Conservation (phyloP, 2,329 filamentous ascomycete genomes). For the Sarocladium brachiariae region DNA sequence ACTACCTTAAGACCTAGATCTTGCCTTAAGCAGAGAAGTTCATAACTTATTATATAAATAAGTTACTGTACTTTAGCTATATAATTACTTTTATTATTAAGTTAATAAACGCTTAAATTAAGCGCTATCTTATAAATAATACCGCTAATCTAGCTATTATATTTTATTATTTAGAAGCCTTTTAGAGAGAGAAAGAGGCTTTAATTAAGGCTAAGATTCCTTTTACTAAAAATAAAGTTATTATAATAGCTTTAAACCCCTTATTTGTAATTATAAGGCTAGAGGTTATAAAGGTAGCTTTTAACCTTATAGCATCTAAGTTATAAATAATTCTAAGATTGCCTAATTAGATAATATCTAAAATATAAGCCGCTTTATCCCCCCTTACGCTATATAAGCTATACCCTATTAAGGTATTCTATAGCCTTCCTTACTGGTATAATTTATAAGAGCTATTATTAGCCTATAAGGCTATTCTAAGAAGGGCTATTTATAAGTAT, state of each 20-base stretch:
- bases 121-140: background rate
- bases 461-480: background rate
- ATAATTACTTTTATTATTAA: slow-evolving; percentile 8
- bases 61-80: slow-evolving; percentile 1
- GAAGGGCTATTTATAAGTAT: slow-evolving; percentile 2
- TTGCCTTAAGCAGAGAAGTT: background rate
- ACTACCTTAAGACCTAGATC: background rate
- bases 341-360: background rate
- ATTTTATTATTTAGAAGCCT: background rate
- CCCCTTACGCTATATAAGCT: background rate
- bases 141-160: background rate
- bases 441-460: background rate
- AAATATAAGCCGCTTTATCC: background rate
- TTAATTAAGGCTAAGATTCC: background rate
- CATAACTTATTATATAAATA: background rate
- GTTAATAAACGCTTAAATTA: background rate
- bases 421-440: background rate
- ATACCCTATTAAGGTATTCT: background rate
- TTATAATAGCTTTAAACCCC: background rate
- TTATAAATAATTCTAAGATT: background rate
- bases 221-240: background rate
- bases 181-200: background rate
- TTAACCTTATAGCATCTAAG: background rate
- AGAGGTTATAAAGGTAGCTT: background rate
- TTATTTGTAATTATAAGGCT: background rate